Conservation (phyloP, 2,329 filamentous ascomycete species). For the Periconia digitata region DNA sequence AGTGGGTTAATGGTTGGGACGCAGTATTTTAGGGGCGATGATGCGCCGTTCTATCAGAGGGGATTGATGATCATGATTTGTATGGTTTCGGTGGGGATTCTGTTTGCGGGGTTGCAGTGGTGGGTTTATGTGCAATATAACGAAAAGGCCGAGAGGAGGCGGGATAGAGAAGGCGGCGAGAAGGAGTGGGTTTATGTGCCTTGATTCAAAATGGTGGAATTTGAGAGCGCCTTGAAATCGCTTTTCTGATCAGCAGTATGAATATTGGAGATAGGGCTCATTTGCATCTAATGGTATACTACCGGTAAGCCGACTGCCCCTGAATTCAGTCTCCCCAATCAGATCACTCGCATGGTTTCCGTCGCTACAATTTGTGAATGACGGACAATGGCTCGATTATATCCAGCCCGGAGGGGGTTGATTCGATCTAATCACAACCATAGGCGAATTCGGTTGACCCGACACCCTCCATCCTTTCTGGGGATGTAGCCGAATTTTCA, state of each 20-base stretch:
- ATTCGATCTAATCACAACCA: background rate
- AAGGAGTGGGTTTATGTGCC: conserved; percentile 24
- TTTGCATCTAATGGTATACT: too few relatives aligned
- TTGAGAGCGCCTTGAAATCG: background rate
- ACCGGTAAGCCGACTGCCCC: too few relatives aligned
- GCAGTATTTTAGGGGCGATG: conserved; percentile 51
- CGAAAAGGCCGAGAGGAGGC: conserved; percentile 23
- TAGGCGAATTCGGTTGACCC: conserved; percentile 5
- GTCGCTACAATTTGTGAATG: too few relatives aligned
- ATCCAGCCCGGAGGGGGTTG: conserved; percentile 3
- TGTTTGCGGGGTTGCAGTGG: conserved; percentile 46
- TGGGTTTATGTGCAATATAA: conserved; percentile 45
- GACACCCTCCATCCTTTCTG: conserved; percentile 23
- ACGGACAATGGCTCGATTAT: too few relatives aligned
- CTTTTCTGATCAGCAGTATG: too few relatives aligned
- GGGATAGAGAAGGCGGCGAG: conserved; percentile 14
- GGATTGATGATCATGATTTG: conserved; percentile 51
- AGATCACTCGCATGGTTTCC: too few relatives aligned
- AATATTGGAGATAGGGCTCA: too few relatives aligned
- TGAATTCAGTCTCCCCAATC: too few relatives aligned
- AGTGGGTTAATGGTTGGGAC: conserved; percentile 55
- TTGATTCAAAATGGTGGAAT: conserved; percentile 1
- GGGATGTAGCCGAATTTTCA: conserved; percentile 14
- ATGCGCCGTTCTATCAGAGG: conserved; percentile 49
- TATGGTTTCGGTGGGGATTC: conserved; percentile 47